Evolutionary conservation across 176 grass and related monocot species (phyloP).

Genomic region (Lolium rigidum): DNA sequence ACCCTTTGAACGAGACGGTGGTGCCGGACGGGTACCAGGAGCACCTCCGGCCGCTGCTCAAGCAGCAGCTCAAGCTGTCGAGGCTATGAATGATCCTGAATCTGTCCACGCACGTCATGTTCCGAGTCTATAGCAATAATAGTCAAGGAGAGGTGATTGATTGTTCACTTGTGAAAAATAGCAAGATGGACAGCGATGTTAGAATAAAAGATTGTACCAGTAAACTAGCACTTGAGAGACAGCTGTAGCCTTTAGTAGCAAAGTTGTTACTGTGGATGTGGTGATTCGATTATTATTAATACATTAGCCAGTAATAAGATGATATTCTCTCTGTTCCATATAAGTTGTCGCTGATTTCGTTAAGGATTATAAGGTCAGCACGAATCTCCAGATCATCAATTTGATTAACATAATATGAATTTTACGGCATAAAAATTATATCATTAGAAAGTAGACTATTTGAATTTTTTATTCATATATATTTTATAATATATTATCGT

Average conservation of each 20-base stretch:
- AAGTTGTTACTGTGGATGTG: not conserved
- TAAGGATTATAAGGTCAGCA: no score
- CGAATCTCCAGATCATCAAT: no score
- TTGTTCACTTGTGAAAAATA: not conserved
- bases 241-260: not conserved
- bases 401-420: no score
- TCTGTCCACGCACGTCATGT: no score
- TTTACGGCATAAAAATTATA: no score
- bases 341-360: no score
- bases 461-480: no score
- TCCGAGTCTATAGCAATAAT: not conserved
- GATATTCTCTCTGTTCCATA: no score
- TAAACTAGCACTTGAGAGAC: not conserved
- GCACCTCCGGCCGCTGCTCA: constrained; percentile 81
- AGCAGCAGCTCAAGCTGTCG: constrained; percentile 78
- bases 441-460: no score
- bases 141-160: not conserved
- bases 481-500: no score
- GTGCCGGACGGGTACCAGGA: constrained; percentile 87
- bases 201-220: constrained; percentile 1
- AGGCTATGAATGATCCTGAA: constrained; percentile 60
- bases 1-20: constrained; percentile 81
- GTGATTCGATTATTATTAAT: not conserved
- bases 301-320: not conserved
- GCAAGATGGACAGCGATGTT: not conserved